Evolutionary conservation across 2,329 filamentous ascomycete genomes (phyloP), one percentile per base, ranked within the genome.

Genomic region (Alternaria tenuissima): DNA sequence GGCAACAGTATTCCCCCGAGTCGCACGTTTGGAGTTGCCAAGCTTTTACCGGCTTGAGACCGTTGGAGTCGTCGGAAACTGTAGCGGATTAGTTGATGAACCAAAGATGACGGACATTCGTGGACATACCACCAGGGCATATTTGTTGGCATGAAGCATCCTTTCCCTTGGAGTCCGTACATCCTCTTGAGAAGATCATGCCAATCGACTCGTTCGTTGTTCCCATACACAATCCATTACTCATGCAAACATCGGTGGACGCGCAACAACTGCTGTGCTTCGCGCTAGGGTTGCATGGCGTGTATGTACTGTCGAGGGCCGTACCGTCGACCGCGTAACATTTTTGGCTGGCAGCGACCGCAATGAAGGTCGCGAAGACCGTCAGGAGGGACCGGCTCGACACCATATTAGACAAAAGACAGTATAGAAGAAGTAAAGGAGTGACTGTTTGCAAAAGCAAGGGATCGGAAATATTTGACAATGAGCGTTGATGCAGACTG

Each of bases 21-120:
- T 76, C 69, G 61, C 76, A 78, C 26, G 65, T 74, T 55, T 77
- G 75, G 12, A 78, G 63, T 52, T 75, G 76, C 75, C 75, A 78
- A 49, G 70, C 66, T n/a, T 59, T 36, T 18, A 73, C 65, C 32
- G 58, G 53, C 20, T 63, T 63, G 14, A 63, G 43, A 32, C 61
- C 67, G 43, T 59, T 57, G 56, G 66, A 68, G 20, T 67, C 16
- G 53, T 22, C 39, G 34, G 53, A n/a, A 24, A 32, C 57, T 60
- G 9, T 26, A 32, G 34, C n/a, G 14, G 16, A 38, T 63, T 66
- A 54, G 47, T 65, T 68, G 24, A 9, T 11, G 34, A 12, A 24
- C 12, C 16, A 18, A n/a, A 9, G 4, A 42, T 22, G n/a, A n/a
- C 12, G 22, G 14, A 22, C 30, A 11, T 38, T 14, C 34, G 7